These are phyloP conservation scores for Cyberlindnera subsufficiens DNA, from an alignment of 805 yeast species.

Conservation along the genomic window DNA sequence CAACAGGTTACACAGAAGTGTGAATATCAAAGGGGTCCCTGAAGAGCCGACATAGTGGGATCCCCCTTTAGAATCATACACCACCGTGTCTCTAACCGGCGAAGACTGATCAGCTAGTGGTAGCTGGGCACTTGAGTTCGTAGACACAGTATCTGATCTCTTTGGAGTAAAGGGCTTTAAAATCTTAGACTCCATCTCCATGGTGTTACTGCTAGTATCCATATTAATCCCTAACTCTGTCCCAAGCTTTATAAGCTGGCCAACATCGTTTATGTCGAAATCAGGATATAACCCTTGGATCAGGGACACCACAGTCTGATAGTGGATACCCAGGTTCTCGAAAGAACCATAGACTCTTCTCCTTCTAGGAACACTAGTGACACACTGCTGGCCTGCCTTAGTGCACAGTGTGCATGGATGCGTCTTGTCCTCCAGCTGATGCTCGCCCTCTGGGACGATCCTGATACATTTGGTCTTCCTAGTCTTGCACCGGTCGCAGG, in stretches of 20 bases:
- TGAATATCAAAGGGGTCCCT: constrained; percentile 39
- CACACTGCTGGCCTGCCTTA: constrained; percentile 32
- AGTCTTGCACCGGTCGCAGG: constrained; percentile 41
- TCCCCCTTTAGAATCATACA: constrained; percentile 40
- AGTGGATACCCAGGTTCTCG: constrained; percentile 38
- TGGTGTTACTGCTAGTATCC: constrained; percentile 3
- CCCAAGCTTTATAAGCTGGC: constrained; percentile 30
- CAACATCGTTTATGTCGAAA: constrained; percentile 36
- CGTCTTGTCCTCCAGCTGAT: constrained; percentile 21
- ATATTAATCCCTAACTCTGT: constrained; percentile 18
- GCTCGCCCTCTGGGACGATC: constrained; percentile 24
- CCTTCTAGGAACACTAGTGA: constrained; percentile 37
- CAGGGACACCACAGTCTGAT: constrained; percentile 33
- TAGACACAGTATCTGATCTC: constrained; percentile 1
- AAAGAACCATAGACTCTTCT: constrained; percentile 35
- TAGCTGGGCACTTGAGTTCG: too few relatives aligned
- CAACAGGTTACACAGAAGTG: constrained; percentile 37
- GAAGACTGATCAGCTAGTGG: neutral
- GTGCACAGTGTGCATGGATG: constrained; percentile 36
- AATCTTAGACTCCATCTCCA: constrained; percentile 14
- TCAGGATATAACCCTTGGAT: constrained; percentile 39
- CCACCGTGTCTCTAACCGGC: constrained; percentile 24
- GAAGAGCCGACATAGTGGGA: constrained; percentile 42
- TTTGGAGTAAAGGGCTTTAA: constrained; percentile 18
- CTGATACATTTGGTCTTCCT: constrained; percentile 39